phyloP scores from a whole-genome alignment of 805 yeast genomes.

The Dipodascopsis uninucleata region DNA sequence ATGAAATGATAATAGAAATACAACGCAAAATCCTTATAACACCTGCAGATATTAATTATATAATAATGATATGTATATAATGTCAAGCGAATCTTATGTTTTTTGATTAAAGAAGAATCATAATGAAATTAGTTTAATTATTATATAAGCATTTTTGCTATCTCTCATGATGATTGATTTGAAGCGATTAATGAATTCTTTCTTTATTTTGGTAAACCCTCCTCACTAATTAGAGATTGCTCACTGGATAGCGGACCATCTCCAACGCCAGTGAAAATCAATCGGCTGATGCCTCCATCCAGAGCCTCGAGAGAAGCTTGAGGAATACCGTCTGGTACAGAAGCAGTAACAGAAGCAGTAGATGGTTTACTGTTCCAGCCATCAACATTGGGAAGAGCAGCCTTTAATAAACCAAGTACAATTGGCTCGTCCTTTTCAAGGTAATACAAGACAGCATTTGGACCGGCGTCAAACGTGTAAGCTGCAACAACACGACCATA shows the following conservation, averaged over 20 bases:
- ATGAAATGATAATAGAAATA: too few species aligned
- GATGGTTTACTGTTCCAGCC: constrained; percentile 61
- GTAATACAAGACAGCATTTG: constrained; percentile 95
- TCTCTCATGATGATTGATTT: too few species aligned
- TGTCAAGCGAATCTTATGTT: too few species aligned
- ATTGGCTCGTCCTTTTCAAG: constrained; percentile 67
- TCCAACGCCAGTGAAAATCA: constrained; percentile 83
- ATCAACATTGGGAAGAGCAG: constrained; percentile 52
- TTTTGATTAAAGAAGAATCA: too few species aligned
- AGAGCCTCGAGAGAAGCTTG: constrained; percentile 50
- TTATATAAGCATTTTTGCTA: too few species aligned
- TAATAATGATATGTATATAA: too few species aligned
- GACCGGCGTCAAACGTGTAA: constrained; percentile 98
- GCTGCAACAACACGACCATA: constrained; percentile 75
- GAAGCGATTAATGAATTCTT: too few species aligned
- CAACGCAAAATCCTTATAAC: too few species aligned
- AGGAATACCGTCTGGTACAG: constrained; percentile 36
- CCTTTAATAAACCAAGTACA: constrained; percentile 66
- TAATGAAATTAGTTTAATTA: too few species aligned
- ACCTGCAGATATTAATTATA: too few species aligned
- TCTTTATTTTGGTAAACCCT: constrained; percentile 55
- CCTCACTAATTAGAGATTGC: constrained; percentile 53
- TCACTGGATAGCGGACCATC: constrained; percentile 71
- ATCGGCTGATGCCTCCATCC: constrained; percentile 69
- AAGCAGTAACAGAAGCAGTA: constrained; percentile 31